Evolutionary conservation across 257 asterid species (phyloP).

Genomic region (Ophiorrhiza pumila): DNA sequence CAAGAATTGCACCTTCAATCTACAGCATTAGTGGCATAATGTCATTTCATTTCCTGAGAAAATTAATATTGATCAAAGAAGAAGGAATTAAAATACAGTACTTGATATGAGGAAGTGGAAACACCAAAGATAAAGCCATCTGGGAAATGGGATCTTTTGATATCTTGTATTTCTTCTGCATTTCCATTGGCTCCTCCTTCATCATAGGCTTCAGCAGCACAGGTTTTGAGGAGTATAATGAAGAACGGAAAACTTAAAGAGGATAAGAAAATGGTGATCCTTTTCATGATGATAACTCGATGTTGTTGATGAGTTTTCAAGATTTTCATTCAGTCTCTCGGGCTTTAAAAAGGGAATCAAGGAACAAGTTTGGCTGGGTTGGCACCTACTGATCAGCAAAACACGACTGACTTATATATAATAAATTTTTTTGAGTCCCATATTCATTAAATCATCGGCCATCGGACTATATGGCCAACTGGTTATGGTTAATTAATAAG

Average conservation of each 20-base stretch:
- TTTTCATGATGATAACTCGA: neutral
- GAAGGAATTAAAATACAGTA: neutral
- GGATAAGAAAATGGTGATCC: neutral
- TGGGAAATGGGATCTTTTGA: conserved; percentile 54
- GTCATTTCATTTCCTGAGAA: too few species aligned
- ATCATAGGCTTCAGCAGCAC: neutral
- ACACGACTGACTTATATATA: too few species aligned
- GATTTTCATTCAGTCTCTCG: too few species aligned
- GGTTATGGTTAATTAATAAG: too few species aligned
- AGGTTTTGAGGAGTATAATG: neutral
- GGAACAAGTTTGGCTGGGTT: too few species aligned
- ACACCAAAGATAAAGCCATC: conserved; percentile 70
- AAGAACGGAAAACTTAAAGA: neutral
- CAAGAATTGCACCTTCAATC: conserved; percentile 77
- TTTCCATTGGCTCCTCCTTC: neutral
- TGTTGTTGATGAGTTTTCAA: neutral
- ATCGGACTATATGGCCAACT: too few species aligned
- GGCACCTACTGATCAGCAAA: too few species aligned
- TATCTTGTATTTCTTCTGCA: neutral
- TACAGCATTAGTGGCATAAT: conserved; percentile 4
- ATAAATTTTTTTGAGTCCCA: too few species aligned
- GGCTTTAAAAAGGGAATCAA: too few species aligned
- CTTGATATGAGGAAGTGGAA: conserved; percentile 77
- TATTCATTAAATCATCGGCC: too few species aligned
- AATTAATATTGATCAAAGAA: too few species aligned